Evolutionary conservation across 2,329 filamentous ascomycete genomes (phyloP), one percentile per base, ranked within the genome.

Genomic region (Fusarium citri): DNA sequence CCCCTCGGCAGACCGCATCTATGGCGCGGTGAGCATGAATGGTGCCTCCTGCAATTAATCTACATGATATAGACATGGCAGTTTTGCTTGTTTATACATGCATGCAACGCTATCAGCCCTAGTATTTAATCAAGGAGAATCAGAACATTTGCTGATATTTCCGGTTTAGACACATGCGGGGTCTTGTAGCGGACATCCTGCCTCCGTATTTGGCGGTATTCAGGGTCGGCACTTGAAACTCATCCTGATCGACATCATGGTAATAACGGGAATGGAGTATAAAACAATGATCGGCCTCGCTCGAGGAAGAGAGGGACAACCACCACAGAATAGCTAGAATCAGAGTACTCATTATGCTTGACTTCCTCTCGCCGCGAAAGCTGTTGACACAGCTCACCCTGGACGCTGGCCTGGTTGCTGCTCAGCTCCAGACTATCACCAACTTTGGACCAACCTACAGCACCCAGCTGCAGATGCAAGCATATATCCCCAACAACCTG

Each of bases 351-450:
- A 28, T 10, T 6, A 63, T 63, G 60, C 31, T 63, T 25, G 47
- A 61, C 42, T 31, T 62, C 16, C 40, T 40, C 5, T 63, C 60
- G 0, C 60, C 60, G 1, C 23, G 34, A 8, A 56, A 63, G 42
- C 20, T 63, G 42, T 41, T 63, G 11, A 16, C 41, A 10, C 58
- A 63, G 58, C 47, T 63, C 31, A 63, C 22, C 23, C 20, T 63
- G 16, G 58, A 47, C 20, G 58, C 23, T 3, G 34, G 60, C 47
- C 58, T 63, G 8, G 60, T 63, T 25, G 41, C 58, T 11, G 60
- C 58, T 63, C 60, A 63, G 48, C 60, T 63, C 11, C 60, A 63
- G 41, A 63, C 60, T 16, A 63, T 63, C 14, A 63, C 12, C 14
- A 63, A 63, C 18, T 63, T 63, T 5, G 60, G 60, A 3, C 43